phyloP scores from a whole-genome alignment of 176 grass and related monocot genomes.

The Neostapfia colusana region DNA sequence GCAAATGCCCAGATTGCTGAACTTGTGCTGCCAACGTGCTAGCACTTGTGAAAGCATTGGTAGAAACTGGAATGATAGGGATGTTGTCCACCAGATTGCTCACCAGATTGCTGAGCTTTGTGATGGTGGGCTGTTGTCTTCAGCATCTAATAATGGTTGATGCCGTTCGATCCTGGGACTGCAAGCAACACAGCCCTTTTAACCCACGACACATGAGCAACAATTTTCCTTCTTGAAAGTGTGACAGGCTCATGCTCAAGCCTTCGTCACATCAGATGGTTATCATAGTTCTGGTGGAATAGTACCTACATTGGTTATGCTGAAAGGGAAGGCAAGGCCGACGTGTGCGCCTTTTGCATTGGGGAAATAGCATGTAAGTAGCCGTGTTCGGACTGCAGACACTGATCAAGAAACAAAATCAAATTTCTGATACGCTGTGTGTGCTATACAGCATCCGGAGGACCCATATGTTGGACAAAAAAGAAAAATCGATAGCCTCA shows the following conservation, averaged over 20 bases:
- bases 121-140: conserved; percentile 35
- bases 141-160: conserved; percentile 23
- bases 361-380: background rate
- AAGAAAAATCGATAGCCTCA: background rate
- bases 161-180: conserved; percentile 36
- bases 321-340: background rate
- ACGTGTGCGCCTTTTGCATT: background rate
- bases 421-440: background rate
- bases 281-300: conserved; percentile 5
- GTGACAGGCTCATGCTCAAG: conserved; percentile 19
- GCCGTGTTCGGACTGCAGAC: background rate
- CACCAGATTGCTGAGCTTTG: background rate
- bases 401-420: background rate
- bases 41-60: background rate
- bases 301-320: conserved; percentile 2
- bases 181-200: conserved; percentile 52
- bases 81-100: no score
- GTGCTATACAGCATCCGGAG: background rate
- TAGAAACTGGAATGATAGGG: background rate
- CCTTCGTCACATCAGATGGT: conserved; percentile 15
- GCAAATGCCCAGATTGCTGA: background rate
- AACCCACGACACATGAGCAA: conserved; percentile 24
- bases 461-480: no score
- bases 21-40: background rate
- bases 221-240: conserved; percentile 16